Evolutionary conservation across 768 basidiomycete species (phyloP).

Genomic region (Calocybe cyanea): DNA sequence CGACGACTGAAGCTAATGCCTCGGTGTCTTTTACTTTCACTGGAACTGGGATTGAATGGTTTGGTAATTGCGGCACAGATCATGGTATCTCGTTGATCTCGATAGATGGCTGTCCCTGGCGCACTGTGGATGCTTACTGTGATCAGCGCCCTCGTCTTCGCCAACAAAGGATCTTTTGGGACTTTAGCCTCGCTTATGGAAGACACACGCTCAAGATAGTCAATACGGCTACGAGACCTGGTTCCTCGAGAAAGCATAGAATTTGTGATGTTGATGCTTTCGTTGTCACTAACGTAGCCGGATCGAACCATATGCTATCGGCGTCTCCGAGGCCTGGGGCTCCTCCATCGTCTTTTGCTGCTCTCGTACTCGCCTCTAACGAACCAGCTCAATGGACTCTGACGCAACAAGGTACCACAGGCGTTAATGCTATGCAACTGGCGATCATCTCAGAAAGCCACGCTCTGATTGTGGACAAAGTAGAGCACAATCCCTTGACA

Average conservation of each 20-base stretch:
- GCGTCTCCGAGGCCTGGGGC: background rate
- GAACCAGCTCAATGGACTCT: conserved; percentile 46
- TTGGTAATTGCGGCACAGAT: conserved; percentile 51
- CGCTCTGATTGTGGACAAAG: conserved; percentile 77
- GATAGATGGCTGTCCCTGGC: conserved; percentile 49
- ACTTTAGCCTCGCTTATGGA: conserved; percentile 44
- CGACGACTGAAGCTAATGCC: conserved; percentile 47
- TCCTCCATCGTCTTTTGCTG: conserved; percentile 2
- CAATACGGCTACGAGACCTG: conserved; percentile 43
- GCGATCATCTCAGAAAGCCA: conserved; percentile 64
- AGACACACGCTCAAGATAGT: conserved; percentile 64
- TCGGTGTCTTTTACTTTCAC: conserved; percentile 54
- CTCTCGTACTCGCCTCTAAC: conserved; percentile 4
- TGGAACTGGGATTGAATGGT: conserved; percentile 80
- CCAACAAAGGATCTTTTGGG: conserved; percentile 67
- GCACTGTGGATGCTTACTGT: conserved; percentile 44
- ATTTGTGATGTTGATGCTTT: conserved; percentile 61
- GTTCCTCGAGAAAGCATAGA: conserved; percentile 28
- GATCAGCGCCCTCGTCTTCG: conserved; percentile 25
- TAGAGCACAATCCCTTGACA: conserved; percentile 78
- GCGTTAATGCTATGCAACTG: conserved; percentile 78
- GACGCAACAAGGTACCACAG: conserved; percentile 63
- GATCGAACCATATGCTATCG: conserved; percentile 4
- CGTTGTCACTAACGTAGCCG: conserved; percentile 50
- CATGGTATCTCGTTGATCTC: conserved; percentile 57